Percentiles rank a stretch among this genome's conserved stretches.
Conservation (phyloP, 75 land plant species). For the Larix kaempferi region DNA sequence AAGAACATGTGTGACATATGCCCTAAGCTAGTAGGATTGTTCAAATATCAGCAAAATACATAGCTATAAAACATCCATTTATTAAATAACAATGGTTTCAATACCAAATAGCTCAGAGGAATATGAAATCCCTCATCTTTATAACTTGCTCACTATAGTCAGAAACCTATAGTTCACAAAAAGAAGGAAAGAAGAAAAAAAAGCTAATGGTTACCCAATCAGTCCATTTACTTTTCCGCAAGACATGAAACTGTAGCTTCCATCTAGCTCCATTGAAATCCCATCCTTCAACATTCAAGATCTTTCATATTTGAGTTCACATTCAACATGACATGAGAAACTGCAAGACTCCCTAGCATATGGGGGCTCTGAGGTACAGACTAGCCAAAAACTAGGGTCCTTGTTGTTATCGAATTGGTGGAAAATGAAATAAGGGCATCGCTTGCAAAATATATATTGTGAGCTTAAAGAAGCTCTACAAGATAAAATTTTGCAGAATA, state of each 20-base stretch:
- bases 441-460: too few species aligned
- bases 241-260: slow-evolving; percentile 53
- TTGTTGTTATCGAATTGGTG: slow-evolving; percentile 78
- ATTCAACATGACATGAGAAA: slow-evolving; percentile 83
- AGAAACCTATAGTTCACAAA: not conserved
- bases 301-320: slow-evolving; percentile 52
- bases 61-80: not conserved
- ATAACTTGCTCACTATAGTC: not conserved
- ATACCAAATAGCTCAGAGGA: not conserved
- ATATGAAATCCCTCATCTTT: not conserved
- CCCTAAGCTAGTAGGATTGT: not conserved
- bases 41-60: not conserved
- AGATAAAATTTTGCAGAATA: too few species aligned
- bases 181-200: not conserved
- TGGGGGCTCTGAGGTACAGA: slow-evolving; percentile 50
- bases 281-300: slow-evolving; percentile 45
- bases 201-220: slow-evolving; percentile 44
- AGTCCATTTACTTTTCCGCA: slow-evolving; percentile 76
- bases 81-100: not conserved
- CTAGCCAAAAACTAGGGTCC: slow-evolving; percentile 85
- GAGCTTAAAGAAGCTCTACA: too few species aligned
- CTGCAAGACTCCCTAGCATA: slow-evolving; percentile 53
- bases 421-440: slow-evolving; percentile 87
- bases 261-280: slow-evolving; percentile 38
- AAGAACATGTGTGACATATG: not conserved